Evolutionary conservation across 2,329 filamentous ascomycete genomes (phyloP), one percentile per base, ranked within the genome.

Genomic region (Furcasterigmium furcatum): DNA sequence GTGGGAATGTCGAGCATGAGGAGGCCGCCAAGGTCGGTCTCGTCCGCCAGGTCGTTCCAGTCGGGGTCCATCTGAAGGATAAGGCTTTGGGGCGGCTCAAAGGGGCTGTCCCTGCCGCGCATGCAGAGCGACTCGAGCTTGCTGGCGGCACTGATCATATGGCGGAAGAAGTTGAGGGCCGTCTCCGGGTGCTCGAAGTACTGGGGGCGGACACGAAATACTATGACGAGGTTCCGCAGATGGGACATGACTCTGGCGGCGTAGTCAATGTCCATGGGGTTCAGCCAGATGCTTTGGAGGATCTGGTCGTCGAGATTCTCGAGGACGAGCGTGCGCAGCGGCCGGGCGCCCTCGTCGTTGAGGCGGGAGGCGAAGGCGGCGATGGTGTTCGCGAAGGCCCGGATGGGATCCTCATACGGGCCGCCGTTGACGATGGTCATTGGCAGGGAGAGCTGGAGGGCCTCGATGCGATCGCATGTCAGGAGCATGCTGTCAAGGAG

Each of bases 351-450:
- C 45, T 74, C 73, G 45, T 74, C 68, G 2, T 67, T 64, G 32
- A 35, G 25, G 7, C 76, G 66, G 24, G 62, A 58, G 4, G 68
- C 68, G 42, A 79, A 61, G 4, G 71, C 72, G 49, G 74, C 73
- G 46, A 79, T 60, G 4, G 71, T 75, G 46, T 76, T 78, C 43
- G 73, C 74, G 14, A 79, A 60, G n/a, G 79, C 68, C 52, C 74
- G 67, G 9, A 74, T 79, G 16, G 73, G 67, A 36, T 73, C 70
- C 46, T 66, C 66, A 48, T 67, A 72, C 47, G 71, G 62, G 10
- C 62, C 61, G 9, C 62, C 61, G 14, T 69, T 71, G 10, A 77
- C 66, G 9, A 79, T 62, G 52, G 76, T 73, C 47, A 76, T 77
- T 4, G 76, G 76, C 5, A 79, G 66, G 48, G 71, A 75, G 19